Percentiles rank a stretch among this genome's conserved stretches.
phyloP scores from a whole-genome alignment of 1,139 yeast genomes.

The Protomyces inundatus region DNA sequence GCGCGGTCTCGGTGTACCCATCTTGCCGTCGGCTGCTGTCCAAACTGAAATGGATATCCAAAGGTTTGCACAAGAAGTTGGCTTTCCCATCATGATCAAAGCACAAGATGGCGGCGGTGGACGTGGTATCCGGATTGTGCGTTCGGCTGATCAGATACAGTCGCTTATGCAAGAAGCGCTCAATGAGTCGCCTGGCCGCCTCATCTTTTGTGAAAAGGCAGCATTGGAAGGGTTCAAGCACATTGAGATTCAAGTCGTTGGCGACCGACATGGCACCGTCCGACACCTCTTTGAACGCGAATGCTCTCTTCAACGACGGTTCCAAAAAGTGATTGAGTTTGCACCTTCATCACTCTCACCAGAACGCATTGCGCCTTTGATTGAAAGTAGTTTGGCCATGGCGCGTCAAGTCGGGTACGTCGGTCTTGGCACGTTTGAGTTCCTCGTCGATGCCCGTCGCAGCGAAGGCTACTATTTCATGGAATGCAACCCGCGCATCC shows the following conservation, averaged over 20 bases:
- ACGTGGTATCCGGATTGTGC: constrained; percentile 91
- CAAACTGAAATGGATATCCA: constrained; percentile 69
- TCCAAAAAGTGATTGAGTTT: constrained; percentile 92
- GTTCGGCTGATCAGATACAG: constrained; percentile 68
- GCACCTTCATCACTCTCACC: constrained; percentile 68
- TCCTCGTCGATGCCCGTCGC: constrained; percentile 68
- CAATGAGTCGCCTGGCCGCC: constrained; percentile 67
- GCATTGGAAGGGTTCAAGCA: constrained; percentile 92
- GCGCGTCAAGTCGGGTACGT: constrained; percentile 74
- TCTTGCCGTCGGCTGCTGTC: constrained; percentile 91
- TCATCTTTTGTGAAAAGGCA: constrained; percentile 72
- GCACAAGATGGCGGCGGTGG: constrained; percentile 99
- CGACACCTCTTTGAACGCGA: constrained; percentile 95
- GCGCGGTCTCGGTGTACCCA: constrained; percentile 77
- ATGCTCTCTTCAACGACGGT: constrained; percentile 93
- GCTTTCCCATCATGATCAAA: constrained; percentile 91
- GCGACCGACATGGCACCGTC: constrained; percentile 89
- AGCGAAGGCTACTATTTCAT: constrained; percentile 88
- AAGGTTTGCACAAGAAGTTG: constrained; percentile 67
- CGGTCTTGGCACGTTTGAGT: constrained; percentile 97
- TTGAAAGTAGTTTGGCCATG: constrained; percentile 76
- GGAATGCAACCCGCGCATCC: constrained; percentile 94
- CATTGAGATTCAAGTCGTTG: constrained; percentile 93
- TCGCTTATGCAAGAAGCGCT: constrained; percentile 28
- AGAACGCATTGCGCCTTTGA: constrained; percentile 60